Percentiles rank a stretch among this genome's conserved stretches.
Conservation (phyloP, 2,329 filamentous ascomycete species). For the Talaromyces amestolkiae region DNA sequence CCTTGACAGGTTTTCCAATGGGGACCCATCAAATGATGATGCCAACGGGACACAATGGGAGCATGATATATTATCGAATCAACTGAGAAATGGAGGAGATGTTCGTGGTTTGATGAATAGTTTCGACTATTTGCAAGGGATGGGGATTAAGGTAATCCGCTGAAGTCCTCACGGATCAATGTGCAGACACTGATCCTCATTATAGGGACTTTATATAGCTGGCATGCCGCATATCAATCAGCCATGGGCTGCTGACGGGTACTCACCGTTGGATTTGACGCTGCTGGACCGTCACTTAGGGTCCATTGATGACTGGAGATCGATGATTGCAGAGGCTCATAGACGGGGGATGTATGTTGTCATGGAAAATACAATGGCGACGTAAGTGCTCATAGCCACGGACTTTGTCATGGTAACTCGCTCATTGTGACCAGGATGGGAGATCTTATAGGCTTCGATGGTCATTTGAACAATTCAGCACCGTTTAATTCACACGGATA, state of each 20-base stretch:
- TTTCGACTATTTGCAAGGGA: constrained; percentile 59
- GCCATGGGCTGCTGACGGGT: constrained; percentile 59
- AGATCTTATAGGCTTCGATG: constrained; percentile 56
- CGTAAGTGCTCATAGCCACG: constrained; percentile 32
- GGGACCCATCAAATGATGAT: constrained; percentile 59
- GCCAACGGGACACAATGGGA: constrained; percentile 58
- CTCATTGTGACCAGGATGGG: constrained; percentile 45
- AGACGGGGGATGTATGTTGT: constrained; percentile 58
- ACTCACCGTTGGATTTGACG: constrained; percentile 56
- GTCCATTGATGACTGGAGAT: constrained; percentile 54
- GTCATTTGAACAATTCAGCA: constrained; percentile 54
- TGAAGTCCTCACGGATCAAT: constrained; percentile 7
- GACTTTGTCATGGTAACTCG: neutral
- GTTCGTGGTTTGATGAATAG: constrained; percentile 53
- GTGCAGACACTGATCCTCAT: neutral
- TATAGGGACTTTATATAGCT: constrained; percentile 56
- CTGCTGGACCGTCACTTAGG: constrained; percentile 60
- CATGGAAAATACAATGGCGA: constrained; percentile 60
- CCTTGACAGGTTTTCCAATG: constrained; percentile 59
- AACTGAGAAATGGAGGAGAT: constrained; percentile 59
- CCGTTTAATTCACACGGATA: constrained; percentile 54
- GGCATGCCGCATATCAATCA: constrained; percentile 59
- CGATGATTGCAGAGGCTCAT: constrained; percentile 55
- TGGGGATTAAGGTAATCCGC: constrained; percentile 52
- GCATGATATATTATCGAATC: constrained; percentile 55